phyloP scores from a whole-genome alignment of 2,329 filamentous ascomycete genomes.

The Ceratocystis cubensis region DNA sequence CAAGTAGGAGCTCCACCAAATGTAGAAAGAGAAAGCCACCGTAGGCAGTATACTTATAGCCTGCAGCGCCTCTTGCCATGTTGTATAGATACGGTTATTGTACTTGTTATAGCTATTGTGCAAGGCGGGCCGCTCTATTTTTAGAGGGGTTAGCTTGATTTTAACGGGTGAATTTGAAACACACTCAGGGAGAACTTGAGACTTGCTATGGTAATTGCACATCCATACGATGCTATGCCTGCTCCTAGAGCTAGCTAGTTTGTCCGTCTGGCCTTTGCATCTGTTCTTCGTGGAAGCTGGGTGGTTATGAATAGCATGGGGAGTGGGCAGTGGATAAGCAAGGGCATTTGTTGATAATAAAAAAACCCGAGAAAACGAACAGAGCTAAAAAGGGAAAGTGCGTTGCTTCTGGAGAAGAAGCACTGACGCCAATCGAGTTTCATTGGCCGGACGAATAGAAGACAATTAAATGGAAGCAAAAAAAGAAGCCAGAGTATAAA shows the following conservation, averaged over 20 bases:
- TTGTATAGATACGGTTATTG: neutral
- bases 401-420: neutral
- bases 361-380: neutral
- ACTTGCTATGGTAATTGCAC: neutral
- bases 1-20: neutral
- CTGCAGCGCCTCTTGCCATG: no score
- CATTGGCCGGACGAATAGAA: neutral
- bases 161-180: neutral
- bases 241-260: neutral
- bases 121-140: slow-evolving; percentile 1
- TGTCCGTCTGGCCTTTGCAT: no score
- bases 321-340: no score
- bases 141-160: neutral
- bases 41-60: neutral
- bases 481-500: neutral
- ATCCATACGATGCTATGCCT: neutral
- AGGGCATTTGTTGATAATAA: neutral
- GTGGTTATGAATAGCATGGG: no score
- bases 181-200: neutral
- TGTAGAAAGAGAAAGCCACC: neutral
- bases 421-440: neutral
- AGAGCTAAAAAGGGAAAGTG: slow-evolving; percentile 5
- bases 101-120: neutral
- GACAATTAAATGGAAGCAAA: neutral
- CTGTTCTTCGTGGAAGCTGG: no score